Evolutionary conservation across 768 basidiomycete species (phyloP).

Genomic region (Cubamyces sp.): DNA sequence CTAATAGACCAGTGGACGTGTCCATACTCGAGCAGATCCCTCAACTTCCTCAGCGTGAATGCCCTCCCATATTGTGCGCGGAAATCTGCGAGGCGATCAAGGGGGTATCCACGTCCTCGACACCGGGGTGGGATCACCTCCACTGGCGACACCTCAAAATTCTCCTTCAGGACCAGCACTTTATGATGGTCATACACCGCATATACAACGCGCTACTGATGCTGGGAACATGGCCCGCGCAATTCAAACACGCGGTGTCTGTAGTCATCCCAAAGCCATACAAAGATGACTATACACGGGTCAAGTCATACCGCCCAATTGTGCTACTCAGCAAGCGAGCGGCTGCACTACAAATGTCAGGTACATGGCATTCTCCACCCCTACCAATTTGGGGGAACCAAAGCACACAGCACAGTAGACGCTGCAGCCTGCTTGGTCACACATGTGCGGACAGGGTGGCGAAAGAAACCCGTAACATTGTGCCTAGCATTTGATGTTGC

Average conservation of each 20-base stretch:
- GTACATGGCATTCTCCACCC: conserved; percentile 24
- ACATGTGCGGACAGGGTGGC: conserved; percentile 16
- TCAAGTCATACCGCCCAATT: conserved; percentile 35
- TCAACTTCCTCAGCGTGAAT: neutral
- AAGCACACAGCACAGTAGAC: conserved; percentile 27
- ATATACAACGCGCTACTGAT: conserved; percentile 23
- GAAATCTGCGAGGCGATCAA: conserved; percentile 19
- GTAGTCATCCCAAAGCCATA: conserved; percentile 32
- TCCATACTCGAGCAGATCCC: conserved; percentile 13
- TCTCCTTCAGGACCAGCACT: neutral
- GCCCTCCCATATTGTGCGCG: conserved; percentile 1
- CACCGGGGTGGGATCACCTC: conserved; percentile 23
- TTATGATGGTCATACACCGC: neutral
- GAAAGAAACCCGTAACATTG: conserved; percentile 8
- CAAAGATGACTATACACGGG: conserved; percentile 27
- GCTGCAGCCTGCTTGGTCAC: conserved; percentile 24
- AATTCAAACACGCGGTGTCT: conserved; percentile 22
- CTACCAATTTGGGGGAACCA: conserved; percentile 28
- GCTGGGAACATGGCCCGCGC: conserved; percentile 15
- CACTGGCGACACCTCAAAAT: conserved; percentile 21
- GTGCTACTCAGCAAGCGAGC: conserved; percentile 28
- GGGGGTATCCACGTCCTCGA: conserved; percentile 18
- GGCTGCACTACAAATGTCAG: conserved; percentile 27
- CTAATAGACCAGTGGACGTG: neutral
- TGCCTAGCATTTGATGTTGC: conserved; percentile 26